phyloP scores from a whole-genome alignment of 345 rosid species.

The Salix brachista region DNA sequence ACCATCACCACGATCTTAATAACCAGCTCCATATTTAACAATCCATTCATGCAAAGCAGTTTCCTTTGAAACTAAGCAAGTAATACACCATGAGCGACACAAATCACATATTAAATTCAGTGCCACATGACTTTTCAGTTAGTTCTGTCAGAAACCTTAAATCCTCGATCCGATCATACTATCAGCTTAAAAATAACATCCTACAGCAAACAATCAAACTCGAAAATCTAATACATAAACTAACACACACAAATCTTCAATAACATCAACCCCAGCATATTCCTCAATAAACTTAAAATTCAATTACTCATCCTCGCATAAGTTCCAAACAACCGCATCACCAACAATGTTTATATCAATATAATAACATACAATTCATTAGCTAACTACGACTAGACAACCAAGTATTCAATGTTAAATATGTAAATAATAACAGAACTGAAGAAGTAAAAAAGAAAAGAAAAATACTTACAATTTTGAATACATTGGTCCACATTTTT shows the following conservation, averaged over 20 bases:
- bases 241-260: no score
- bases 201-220: neutral
- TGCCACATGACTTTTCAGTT: neutral
- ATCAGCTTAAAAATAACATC: neutral
- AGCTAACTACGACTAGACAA: neutral
- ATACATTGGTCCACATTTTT: conserved; percentile 92
- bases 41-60: neutral
- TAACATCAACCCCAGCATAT: neutral
- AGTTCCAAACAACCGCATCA: neutral
- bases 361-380: neutral
- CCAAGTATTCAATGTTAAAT: neutral
- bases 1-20: neutral
- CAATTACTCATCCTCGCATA: neutral
- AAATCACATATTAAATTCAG: neutral
- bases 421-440: neutral
- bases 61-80: neutral
- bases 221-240: neutral
- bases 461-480: conserved; percentile 56
- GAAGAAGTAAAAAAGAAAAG: no score
- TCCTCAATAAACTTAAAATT: neutral
- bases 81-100: neutral
- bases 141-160: neutral
- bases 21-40: neutral
- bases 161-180: neutral
- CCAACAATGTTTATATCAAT: neutral